Evolutionary conservation across 208 protist genomes (phyloP), one percentile per base, ranked within the genome.

Genomic region (Acanthamoeba castellanii): DNA sequence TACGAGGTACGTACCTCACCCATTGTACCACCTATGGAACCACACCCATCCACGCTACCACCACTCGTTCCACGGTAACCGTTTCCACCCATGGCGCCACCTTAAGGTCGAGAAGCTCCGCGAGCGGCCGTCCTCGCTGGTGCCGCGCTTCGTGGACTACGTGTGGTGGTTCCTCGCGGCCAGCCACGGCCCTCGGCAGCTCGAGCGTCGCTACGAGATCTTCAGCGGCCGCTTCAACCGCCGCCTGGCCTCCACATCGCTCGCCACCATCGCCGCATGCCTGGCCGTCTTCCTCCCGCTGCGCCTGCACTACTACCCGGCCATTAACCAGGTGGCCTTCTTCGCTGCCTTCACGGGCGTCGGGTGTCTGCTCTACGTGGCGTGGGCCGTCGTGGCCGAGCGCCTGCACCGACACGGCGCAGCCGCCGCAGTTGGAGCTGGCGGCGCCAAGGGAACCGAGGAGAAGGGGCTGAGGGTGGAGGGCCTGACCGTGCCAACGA

Each of bases 111-210:
- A 81, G 37, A 81, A 81, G 34, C 72, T 42, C 2, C 72, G 72
- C 72, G 72, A 81, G 22, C 72, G 72, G 42, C 72, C 72, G 72
- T 81, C 72, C 3, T 34, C 20, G 25, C 25, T 50, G 72, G 20
- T 37, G 72, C 72, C 72, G 14, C 72, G 72, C 42, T 81, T 81
- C 42, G 72, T 81, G 18, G 72, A 81, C 72, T 81, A 81, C 72
- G 72, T 81, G 16, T 81, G 72, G 72, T 81, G 72, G 72, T 81
- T 81, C 34, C 72, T 81, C 9, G 18, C 72, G 72, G 14, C 72
- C 20, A 3, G 37, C 11, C 72, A 81, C 30, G 72, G 72, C 37
- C 72, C 37, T 8, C 3, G 16, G 25, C 72, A 81, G 72, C 72
- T 81, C 37, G 72, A 81, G 72, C 72, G 72, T 5, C 30, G 72